phyloP scores from a whole-genome alignment of 176 grass and related monocot genomes.

The Musa troglodytarum region DNA sequence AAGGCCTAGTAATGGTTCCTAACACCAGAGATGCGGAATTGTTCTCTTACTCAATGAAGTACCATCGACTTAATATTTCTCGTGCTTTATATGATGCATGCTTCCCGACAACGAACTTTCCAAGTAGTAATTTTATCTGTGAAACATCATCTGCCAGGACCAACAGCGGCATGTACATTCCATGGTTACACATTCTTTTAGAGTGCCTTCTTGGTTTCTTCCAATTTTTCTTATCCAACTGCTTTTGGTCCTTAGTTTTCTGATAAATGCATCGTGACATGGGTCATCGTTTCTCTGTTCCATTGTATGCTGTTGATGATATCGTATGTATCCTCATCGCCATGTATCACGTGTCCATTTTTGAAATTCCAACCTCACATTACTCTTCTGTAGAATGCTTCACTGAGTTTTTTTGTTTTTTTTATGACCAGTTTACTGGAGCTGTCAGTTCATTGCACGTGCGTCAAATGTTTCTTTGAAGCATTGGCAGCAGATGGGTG shows the following conservation, averaged over 20 bases:
- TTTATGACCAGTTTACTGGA: constrained; percentile 67
- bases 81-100: background rate
- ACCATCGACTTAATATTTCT: too few relatives aligned
- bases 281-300: too few relatives aligned
- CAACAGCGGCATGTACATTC: background rate
- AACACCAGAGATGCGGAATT: too few relatives aligned
- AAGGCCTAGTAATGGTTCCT: too few relatives aligned
- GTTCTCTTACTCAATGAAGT: too few relatives aligned
- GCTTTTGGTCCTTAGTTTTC: background rate
- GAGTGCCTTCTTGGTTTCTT: background rate
- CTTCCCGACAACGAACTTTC: too few relatives aligned
- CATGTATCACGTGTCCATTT: background rate
- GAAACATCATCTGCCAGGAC: background rate
- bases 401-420: constrained; percentile 10
- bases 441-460: constrained; percentile 87
- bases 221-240: background rate
- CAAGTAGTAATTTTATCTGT: too few relatives aligned
- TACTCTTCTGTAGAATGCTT: background rate
- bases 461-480: constrained; percentile 88
- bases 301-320: too few relatives aligned
- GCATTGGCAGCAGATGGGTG: constrained; percentile 86
- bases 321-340: too few relatives aligned
- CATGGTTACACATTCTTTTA: background rate
- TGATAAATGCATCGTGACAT: background rate
- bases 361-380: background rate